Evolutionary conservation across 2,329 filamentous ascomycete genomes (phyloP).

Genomic region (Colletotrichum tabaci): DNA sequence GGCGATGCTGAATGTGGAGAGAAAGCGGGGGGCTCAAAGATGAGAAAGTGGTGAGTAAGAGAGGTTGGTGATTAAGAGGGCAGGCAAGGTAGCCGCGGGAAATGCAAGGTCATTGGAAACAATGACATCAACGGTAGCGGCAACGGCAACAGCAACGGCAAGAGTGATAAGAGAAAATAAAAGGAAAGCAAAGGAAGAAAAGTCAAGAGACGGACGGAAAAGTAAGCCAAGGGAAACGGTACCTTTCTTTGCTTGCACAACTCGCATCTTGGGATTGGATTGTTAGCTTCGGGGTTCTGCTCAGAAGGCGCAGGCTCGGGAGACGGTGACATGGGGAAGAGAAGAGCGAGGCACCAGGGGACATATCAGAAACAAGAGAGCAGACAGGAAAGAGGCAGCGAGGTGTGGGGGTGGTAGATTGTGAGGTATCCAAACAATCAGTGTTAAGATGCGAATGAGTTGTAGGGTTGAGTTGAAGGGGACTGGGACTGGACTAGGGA

Average conservation of each 20-base stretch:
- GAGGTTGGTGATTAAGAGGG: neutral
- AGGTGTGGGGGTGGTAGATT: constrained; percentile 7
- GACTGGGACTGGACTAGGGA: constrained; percentile 22
- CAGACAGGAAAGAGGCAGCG: constrained; percentile 27
- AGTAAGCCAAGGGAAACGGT: constrained; percentile 44
- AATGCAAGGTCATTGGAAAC: neutral
- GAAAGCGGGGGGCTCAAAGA: constrained; percentile 7
- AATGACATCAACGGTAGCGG: too few relatives aligned
- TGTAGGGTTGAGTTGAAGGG: constrained; percentile 28
- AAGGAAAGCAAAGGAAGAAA: neutral
- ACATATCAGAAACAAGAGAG: constrained; percentile 17
- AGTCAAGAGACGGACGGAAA: neutral
- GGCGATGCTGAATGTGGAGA: neutral
- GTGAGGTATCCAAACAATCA: constrained; percentile 16
- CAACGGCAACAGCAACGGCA: too few relatives aligned
- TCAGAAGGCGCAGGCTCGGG: constrained; percentile 42
- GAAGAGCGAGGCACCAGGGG: constrained; percentile 17
- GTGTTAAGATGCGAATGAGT: constrained; percentile 36
- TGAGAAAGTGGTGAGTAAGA: neutral
- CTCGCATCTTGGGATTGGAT: constrained; percentile 72
- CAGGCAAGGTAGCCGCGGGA: neutral
- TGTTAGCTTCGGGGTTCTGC: constrained; percentile 54
- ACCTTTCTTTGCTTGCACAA: constrained; percentile 88
- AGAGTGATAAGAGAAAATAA: too few relatives aligned
- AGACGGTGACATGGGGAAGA: constrained; percentile 40